Percentiles rank a stretch among this genome's conserved stretches.
phyloP scores from a whole-genome alignment of 768 basidiomycete genomes.

The Rhodotorula toruloides region DNA sequence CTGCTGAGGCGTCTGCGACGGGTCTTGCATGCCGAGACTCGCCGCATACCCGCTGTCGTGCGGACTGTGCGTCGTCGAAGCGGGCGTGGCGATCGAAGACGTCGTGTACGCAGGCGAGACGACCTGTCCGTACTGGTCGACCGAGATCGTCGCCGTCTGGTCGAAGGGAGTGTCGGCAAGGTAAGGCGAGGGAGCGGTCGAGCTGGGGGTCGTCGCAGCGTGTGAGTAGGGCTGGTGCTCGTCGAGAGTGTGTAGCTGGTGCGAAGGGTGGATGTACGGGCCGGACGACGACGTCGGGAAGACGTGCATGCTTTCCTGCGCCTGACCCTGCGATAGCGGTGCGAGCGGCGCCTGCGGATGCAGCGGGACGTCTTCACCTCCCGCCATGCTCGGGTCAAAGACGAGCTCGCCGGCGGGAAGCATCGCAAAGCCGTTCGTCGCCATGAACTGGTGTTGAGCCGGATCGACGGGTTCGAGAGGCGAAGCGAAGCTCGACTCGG shows the following conservation, averaged over 20 bases:
- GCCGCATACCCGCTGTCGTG: constrained; percentile 17
- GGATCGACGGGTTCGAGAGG: constrained; percentile 16
- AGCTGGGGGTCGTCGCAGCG: background rate
- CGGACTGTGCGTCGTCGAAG: too few species aligned
- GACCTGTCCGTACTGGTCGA: constrained; percentile 10
- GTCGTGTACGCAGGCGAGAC: too few species aligned
- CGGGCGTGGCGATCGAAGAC: too few species aligned
- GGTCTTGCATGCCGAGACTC: too few species aligned
- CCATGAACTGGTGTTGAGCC: background rate
- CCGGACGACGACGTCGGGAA: too few species aligned
- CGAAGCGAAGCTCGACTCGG: constrained; percentile 21
- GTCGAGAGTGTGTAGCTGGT: constrained; percentile 26
- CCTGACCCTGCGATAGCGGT: background rate
- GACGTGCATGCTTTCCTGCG: background rate
- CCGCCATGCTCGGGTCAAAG: background rate
- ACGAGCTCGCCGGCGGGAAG: constrained; percentile 11
- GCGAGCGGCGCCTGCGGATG: background rate
- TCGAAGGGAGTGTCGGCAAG: too few species aligned
- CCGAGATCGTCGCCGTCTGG: background rate
- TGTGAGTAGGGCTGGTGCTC: constrained; percentile 14
- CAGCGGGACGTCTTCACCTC: constrained; percentile 1
- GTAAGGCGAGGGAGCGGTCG: background rate
- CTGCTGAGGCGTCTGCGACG: too few species aligned
- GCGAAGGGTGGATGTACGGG: constrained; percentile 23
- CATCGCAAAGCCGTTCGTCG: too few species aligned